phyloP scores from a whole-genome alignment of 441 rosid genomes.

The Erodium texanum region DNA sequence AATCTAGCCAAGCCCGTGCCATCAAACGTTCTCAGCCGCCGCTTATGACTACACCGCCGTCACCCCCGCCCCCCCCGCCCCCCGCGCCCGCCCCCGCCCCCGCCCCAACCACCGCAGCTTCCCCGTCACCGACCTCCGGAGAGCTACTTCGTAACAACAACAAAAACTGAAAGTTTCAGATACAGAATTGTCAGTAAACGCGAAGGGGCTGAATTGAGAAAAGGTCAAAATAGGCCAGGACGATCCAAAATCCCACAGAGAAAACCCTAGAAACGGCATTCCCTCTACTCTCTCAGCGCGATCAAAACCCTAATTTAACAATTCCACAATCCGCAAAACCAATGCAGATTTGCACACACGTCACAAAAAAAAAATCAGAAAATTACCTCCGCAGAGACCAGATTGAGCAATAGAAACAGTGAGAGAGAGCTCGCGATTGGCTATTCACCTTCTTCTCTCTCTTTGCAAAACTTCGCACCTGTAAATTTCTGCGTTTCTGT shows the following conservation, averaged over 20 bases:
- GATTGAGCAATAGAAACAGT: conserved; percentile 2
- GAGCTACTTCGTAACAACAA: not conserved
- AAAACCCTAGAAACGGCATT: conserved; percentile 5
- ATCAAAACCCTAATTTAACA: conserved; percentile 6
- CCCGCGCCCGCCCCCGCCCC: not conserved
- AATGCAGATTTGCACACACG: not conserved
- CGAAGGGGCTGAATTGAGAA: not conserved
- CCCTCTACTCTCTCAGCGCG: not conserved
- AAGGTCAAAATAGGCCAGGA: not conserved
- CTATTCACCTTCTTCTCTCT: not conserved
- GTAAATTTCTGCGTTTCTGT: not conserved
- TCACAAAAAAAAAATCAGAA: not conserved
- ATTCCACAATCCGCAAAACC: not conserved
- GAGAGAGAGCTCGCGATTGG: not conserved
- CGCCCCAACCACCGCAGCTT: not conserved
- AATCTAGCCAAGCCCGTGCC: not conserved
- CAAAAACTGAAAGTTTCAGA: not conserved
- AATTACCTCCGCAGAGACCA: not conserved
- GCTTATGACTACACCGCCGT: too few species aligned
- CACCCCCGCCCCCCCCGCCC: not conserved
- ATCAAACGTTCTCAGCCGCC: not conserved
- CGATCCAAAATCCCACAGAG: not conserved
- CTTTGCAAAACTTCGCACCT: not conserved
- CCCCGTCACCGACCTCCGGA: not conserved
- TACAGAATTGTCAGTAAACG: not conserved